A percentile compares a stretch with the other conserved stretches of the same genome.
These are phyloP conservation scores for Aegilops bicornis DNA, from an alignment of 176 grass and related monocot genomes.

Conservation along the genomic window DNA sequence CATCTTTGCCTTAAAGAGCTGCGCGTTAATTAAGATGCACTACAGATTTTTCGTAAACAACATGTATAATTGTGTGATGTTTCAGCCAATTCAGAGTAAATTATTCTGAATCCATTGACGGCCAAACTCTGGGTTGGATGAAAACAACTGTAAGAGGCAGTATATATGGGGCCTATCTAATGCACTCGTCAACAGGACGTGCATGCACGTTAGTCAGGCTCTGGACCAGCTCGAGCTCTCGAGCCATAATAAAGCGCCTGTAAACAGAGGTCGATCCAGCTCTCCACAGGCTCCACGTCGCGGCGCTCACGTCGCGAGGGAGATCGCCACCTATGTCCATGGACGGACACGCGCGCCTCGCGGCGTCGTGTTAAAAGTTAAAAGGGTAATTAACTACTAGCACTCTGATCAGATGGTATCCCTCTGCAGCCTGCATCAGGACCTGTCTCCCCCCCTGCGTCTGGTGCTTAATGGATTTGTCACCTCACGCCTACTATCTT, in stretches of 20 bases:
- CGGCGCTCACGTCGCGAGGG: background rate
- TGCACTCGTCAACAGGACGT: background rate
- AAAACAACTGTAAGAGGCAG: background rate
- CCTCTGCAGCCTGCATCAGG: background rate
- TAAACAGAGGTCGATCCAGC: background rate
- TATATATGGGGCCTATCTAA: background rate
- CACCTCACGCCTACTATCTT: background rate
- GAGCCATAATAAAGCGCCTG: background rate
- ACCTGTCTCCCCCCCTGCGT: background rate
- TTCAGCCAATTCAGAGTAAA: no score
- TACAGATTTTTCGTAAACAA: no score
- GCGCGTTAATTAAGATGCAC: no score
- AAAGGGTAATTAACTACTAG: background rate
- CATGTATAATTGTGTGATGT: background rate
- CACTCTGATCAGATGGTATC: no score
- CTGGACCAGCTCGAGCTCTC: constrained; percentile 2
- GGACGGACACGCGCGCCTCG: constrained; percentile 10
- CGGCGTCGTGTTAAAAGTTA: constrained; percentile 23
- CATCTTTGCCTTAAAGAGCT: no score
- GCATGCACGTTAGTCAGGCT: background rate
- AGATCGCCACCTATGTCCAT: constrained; percentile 13
- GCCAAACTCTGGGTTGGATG: no score
- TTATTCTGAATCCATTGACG: background rate
- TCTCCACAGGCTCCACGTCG: constrained; percentile 25
- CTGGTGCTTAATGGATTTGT: background rate